Base-by-base conservation (phyloP, 176 grass and related monocot species). In the Microstegium vimineum region DNA sequence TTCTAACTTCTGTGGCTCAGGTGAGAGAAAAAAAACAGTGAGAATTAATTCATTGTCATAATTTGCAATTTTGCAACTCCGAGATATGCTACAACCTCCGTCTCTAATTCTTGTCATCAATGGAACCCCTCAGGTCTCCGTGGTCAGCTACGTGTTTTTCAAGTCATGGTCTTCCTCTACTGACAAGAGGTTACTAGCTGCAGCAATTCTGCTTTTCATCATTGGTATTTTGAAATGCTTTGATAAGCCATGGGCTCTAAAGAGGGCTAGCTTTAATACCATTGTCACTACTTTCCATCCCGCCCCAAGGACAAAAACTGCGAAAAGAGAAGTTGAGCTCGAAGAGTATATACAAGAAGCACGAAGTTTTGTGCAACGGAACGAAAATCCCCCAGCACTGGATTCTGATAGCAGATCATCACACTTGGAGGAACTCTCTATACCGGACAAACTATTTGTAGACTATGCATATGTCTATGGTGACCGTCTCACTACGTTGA, bases 331-430 rank as follows among this genome's bases (percentile, higher is more conserved):
- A 40, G 23, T 37, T 10, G 36, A 61, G 23, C 80, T 82, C 25
- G 37, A 82, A 73, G 2, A 43, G n/a, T 82, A 45, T 18, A 14
- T 46, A 31, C 54, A 45, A 62, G 4, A 73, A 10, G 54, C 80
- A 25, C 33, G 28, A 14, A 2, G 1, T 35, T 63, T 4, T 30
- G 28, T 62, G 5, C 6, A n/a, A 9, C 1, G 0, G 0, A 25
- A 25, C 14, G 0, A 28, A 2, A 5, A 18, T 5, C 9, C 34
- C 65, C 0, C 11, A 14, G 2, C 18, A 33, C 8, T 65, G 30
- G 62, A 33, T 0, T 3, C 1, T 2, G 15, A 32, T 15, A 1
- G 1, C 15, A n/a, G 2, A 42, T 0, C 0, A 4, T 0, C 5
- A 2, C 22, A 7, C 5, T 8, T 1, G 11, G 13, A 5, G 22